phyloP scores from a whole-genome alignment of 257 asterid species.

The Solanum dulcamara region DNA sequence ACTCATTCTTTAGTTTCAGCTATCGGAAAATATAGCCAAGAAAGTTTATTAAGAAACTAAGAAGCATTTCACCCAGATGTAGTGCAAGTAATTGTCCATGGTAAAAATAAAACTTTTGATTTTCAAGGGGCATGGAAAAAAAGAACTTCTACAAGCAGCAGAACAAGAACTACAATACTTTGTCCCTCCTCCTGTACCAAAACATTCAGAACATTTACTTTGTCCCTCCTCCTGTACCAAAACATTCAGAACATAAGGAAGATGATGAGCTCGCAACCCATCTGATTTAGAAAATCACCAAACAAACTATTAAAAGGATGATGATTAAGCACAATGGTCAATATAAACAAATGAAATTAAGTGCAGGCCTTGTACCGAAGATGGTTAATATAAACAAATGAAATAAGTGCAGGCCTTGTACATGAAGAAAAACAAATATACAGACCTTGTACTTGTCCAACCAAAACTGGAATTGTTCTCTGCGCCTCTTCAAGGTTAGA shows the following conservation, averaged over 20 bases:
- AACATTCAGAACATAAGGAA: background rate
- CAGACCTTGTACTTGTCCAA: conserved; percentile 38
- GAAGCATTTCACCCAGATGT: background rate
- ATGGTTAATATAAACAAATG: background rate
- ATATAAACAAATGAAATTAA: background rate
- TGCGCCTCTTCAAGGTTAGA: conserved; percentile 25
- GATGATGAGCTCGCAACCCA: background rate
- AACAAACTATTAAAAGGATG: background rate
- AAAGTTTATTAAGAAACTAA: background rate
- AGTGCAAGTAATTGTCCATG: background rate
- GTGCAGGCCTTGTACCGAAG: background rate
- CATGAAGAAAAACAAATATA: background rate
- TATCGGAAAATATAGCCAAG: background rate
- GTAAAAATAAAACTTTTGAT: background rate
- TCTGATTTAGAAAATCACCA: background rate
- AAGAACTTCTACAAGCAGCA: background rate
- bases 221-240: background rate
- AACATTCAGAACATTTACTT: background rate
- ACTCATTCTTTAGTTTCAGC: background rate
- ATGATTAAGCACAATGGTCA: background rate
- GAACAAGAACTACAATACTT: background rate
- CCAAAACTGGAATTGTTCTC: conserved; percentile 22
- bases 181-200: background rate
- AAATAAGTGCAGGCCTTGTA: background rate
- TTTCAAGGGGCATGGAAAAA: background rate